Evolutionary conservation across 2,329 filamentous ascomycete species (phyloP), one percentile per base, ranked within the genome.

Genomic region (Paracoccidioides brasiliensis): DNA sequence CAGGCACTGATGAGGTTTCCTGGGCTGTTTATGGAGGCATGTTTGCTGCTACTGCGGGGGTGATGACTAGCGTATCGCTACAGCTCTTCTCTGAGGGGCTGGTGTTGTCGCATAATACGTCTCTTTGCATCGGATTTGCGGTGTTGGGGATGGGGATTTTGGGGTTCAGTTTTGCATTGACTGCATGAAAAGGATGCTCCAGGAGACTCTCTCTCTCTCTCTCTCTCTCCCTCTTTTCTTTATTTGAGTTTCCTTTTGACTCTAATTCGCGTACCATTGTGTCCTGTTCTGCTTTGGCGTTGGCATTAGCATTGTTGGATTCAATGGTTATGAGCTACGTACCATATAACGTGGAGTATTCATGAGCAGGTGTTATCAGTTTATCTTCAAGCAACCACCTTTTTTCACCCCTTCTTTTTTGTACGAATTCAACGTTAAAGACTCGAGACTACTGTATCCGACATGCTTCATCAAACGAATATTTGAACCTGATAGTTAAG

Each of bases 41-140:
- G 72, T 98, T 98, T 74, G 90, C 89, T 5, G 76, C 84, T 8
- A 97, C 91, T 0, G 84, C 90, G 0, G 93, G 93, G 0, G 94
- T 98, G 64, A 97, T 98, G 93, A 85, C 89, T 33, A 93, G 86
- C 63, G 93, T 98, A 35, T 90, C 86, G 2, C 72, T 98, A 66
- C 88, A 94, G 71, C 75, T 98, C 5, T 91, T 96, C 65, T 84
- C 86, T 3, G 90, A 98, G 74, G 86, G 85, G 61, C 69, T 95
- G 66, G 86, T 85, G 56, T 72, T 96, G 66, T 90, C 88, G 61
- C 70, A 73, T 58, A 64, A 68, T 42, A 67, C 67, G 14, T 63
- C 64, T 8, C 58, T 72, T 56, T 67, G 69, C 30, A 69, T 73
- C 41, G 66, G 66, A 12, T 71, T 69, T 55, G 70, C 70, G 6